Conservation (phyloP, 176 grass and related monocot species). For the Musa beccarii region DNA sequence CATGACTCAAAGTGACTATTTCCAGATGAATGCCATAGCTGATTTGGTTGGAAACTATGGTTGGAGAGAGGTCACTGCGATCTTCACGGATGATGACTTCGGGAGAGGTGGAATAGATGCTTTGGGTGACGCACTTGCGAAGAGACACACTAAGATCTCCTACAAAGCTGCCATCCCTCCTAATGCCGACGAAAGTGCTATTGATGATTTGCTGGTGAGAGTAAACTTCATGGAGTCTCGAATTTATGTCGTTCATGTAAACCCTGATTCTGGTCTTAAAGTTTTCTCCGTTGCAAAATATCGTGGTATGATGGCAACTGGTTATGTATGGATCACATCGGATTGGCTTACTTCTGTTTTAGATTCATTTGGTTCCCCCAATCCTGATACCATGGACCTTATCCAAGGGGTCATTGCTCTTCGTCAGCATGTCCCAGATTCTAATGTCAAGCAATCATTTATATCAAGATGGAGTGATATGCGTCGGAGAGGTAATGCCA, state of each 20-base stretch:
- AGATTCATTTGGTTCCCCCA: neutral
- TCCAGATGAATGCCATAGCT: slow-evolving; percentile 67
- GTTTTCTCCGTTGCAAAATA: slow-evolving; percentile 15
- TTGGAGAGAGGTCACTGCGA: slow-evolving; percentile 61
- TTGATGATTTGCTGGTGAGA: neutral
- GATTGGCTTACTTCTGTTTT: slow-evolving; percentile 18
- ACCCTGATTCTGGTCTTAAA: slow-evolving; percentile 16
- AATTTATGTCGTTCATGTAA: slow-evolving; percentile 13
- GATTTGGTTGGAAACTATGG: slow-evolving; percentile 36
- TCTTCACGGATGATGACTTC: slow-evolving; percentile 75
- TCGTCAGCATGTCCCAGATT: slow-evolving; percentile 8
- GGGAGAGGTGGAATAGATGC: slow-evolving; percentile 60
- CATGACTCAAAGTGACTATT: slow-evolving; percentile 52
- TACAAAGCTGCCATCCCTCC: slow-evolving; percentile 39
- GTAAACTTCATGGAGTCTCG: slow-evolving; percentile 15
- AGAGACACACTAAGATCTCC: slow-evolving; percentile 34
- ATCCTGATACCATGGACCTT: slow-evolving; percentile 9
- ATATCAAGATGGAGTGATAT: slow-evolving; percentile 1
- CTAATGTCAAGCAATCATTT: slow-evolving; percentile 5
- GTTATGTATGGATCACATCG: slow-evolving; percentile 14
- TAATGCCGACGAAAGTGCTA: slow-evolving; percentile 7
- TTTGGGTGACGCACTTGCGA: slow-evolving; percentile 52
- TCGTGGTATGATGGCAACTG: slow-evolving; percentile 14
- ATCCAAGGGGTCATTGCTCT: slow-evolving; percentile 19
- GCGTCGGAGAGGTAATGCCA: neutral